A percentile compares a stretch with the other conserved stretches of the same genome.
Conservation (phyloP, 495 filamentous ascomycete species). For the Neurospora discreta region DNA sequence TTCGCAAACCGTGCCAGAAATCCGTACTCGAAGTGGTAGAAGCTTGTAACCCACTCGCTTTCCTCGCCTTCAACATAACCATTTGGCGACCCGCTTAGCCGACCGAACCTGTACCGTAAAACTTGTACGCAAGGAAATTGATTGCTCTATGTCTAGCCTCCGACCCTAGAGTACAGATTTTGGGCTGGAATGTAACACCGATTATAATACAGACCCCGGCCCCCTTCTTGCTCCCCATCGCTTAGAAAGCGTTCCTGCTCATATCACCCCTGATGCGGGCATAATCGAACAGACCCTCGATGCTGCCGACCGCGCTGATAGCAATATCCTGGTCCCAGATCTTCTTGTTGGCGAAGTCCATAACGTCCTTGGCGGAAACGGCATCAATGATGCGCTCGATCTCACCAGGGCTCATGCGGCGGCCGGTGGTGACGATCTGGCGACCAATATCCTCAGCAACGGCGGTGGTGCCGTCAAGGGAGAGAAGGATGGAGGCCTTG, state of each 20-base stretch:
- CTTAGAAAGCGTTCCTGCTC: slow-evolving; percentile 55
- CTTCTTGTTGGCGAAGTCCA: slow-evolving; percentile 80
- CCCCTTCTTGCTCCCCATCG: not conserved
- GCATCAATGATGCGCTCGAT: slow-evolving; percentile 80
- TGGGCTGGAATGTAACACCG: slow-evolving; percentile 19
- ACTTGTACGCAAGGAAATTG: slow-evolving; percentile 5
- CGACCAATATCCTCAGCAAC: slow-evolving; percentile 97
- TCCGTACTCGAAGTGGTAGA: not conserved
- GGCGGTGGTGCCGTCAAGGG: slow-evolving; percentile 92
- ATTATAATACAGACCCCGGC: slow-evolving; percentile 27
- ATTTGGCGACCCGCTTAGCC: not conserved
- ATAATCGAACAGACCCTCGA: slow-evolving; percentile 90
- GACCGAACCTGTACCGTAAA: not conserved
- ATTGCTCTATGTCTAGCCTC: slow-evolving; percentile 28
- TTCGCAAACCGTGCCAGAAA: not conserved
- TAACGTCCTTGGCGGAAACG: slow-evolving; percentile 94
- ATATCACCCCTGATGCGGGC: slow-evolving; percentile 80
- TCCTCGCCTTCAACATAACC: not conserved
- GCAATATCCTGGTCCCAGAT: slow-evolving; percentile 97
- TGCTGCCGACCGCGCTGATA: slow-evolving; percentile 79
- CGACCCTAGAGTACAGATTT: slow-evolving; percentile 24
- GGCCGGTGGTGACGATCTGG: slow-evolving; percentile 94
- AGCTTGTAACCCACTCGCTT: not conserved
- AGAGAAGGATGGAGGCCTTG: slow-evolving; percentile 94
- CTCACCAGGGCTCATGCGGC: slow-evolving; percentile 81